phyloP scores from a whole-genome alignment of 75 land plant genomes.

The Picea sitchensis region DNA sequence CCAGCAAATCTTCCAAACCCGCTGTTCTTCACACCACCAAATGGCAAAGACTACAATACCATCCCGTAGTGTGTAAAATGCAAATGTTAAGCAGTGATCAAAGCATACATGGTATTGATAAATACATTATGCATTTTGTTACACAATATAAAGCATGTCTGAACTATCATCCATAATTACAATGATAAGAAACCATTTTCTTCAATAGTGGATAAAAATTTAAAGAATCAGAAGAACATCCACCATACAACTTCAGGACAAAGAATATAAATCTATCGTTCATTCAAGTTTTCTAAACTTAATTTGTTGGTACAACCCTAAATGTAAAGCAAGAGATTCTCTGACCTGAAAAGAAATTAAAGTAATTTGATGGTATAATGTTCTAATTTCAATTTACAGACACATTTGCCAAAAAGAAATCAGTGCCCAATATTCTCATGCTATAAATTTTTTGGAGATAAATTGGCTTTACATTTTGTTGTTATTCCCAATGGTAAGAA shows the following conservation, averaged over 20 bases:
- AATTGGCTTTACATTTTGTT: no score
- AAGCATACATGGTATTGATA: not conserved
- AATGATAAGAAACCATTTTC: no score
- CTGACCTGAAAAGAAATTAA: no score
- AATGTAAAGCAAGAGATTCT: no score
- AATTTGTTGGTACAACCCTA: no score
- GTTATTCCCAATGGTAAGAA: no score
- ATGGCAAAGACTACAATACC: conserved; percentile 70
- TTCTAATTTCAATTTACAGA: no score
- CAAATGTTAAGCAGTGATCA: not conserved
- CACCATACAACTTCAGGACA: not conserved
- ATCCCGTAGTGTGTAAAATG: not conserved
- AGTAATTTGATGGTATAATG: no score
- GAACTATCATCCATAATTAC: not conserved
- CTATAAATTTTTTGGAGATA: no score
- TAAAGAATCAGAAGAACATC: not conserved
- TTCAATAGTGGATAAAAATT: not conserved
- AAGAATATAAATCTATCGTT: not conserved
- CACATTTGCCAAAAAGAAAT: no score
- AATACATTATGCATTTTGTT: not conserved
- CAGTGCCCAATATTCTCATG: no score
- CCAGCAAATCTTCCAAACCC: conserved; percentile 95
- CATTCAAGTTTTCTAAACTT: no score
- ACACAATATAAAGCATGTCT: not conserved
- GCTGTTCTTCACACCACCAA: conserved; percentile 93